Conservation (phyloP, 2,329 filamentous ascomycete species). For the Hymenoscyphus linearis region DNA sequence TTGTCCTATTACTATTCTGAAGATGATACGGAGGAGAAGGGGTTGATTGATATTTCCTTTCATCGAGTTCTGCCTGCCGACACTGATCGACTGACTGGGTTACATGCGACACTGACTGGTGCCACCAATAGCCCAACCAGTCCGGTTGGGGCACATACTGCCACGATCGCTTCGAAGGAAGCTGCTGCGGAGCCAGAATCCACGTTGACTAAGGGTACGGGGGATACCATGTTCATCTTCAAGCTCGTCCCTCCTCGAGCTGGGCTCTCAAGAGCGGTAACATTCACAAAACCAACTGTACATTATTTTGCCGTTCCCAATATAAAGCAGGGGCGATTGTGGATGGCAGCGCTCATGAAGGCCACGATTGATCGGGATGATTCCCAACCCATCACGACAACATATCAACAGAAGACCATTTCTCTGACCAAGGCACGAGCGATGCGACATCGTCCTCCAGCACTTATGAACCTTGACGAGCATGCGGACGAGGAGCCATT, state of each 20-base stretch:
- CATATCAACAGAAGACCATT: constrained; percentile 96
- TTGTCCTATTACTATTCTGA: constrained; percentile 96
- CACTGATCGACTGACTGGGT: constrained; percentile 80
- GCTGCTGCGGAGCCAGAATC: constrained; percentile 37
- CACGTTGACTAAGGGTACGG: constrained; percentile 33
- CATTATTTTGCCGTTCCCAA: constrained; percentile 97
- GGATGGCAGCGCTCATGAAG: constrained; percentile 99
- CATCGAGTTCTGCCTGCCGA: constrained; percentile 95
- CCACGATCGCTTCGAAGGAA: constrained; percentile 40
- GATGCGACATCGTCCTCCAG: constrained; percentile 85
- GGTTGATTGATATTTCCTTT: constrained; percentile 94
- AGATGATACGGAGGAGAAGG: constrained; percentile 85
- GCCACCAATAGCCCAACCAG: constrained; percentile 62
- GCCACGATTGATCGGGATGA: constrained; percentile 94
- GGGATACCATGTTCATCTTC: constrained; percentile 88
- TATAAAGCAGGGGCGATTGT: constrained; percentile 78
- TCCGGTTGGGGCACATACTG: constrained; percentile 42
- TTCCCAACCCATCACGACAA: constrained; percentile 73
- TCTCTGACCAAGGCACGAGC: constrained; percentile 81
- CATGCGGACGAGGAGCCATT: constrained; percentile 30
- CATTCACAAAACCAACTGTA: constrained; percentile 94
- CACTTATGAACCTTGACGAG: constrained; percentile 67
- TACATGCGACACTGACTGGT: constrained; percentile 88
- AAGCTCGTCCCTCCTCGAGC: constrained; percentile 89
- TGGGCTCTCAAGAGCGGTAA: constrained; percentile 83